Conservation (phyloP, 2,329 filamentous ascomycete species). For the Metarhizium rileyi region DNA sequence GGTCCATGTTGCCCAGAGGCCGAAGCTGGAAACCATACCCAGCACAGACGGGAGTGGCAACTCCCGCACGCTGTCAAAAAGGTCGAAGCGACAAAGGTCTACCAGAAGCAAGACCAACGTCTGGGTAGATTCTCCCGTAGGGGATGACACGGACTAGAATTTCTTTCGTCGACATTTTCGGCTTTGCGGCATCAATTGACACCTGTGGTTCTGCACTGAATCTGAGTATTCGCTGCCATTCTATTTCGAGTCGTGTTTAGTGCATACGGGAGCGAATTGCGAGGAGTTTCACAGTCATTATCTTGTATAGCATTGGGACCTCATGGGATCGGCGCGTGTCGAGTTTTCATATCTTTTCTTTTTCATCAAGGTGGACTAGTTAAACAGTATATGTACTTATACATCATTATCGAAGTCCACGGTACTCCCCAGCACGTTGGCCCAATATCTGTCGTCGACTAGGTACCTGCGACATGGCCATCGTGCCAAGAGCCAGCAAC, state of each 20-base stretch:
- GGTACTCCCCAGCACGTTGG: neutral
- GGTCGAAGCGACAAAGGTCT: constrained; percentile 20
- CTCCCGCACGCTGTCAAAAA: constrained; percentile 20
- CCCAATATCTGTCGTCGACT: neutral
- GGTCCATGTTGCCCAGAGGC: constrained; percentile 29
- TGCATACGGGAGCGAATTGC: constrained; percentile 7
- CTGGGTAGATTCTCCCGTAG: constrained; percentile 25
- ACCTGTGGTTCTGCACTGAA: neutral
- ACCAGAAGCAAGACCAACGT: constrained; percentile 16
- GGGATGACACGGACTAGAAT: constrained; percentile 26
- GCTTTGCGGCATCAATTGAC: neutral
- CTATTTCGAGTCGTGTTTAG: constrained; percentile 7
- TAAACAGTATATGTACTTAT: neutral
- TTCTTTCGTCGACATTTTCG: neutral
- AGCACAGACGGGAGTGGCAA: constrained; percentile 27
- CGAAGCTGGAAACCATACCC: constrained; percentile 36
- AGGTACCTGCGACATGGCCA: neutral
- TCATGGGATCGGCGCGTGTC: neutral
- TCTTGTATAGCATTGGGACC: constrained; percentile 2
- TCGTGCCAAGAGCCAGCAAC: neutral
- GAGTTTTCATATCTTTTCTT: neutral
- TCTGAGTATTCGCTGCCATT: constrained; percentile 2
- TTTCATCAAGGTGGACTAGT: neutral
- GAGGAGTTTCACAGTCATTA: constrained; percentile 7
- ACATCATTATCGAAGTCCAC: neutral